These are phyloP conservation scores for Venturia asperata DNA, from an alignment of 2,329 filamentous ascomycete genomes.

Conservation along the genomic window DNA sequence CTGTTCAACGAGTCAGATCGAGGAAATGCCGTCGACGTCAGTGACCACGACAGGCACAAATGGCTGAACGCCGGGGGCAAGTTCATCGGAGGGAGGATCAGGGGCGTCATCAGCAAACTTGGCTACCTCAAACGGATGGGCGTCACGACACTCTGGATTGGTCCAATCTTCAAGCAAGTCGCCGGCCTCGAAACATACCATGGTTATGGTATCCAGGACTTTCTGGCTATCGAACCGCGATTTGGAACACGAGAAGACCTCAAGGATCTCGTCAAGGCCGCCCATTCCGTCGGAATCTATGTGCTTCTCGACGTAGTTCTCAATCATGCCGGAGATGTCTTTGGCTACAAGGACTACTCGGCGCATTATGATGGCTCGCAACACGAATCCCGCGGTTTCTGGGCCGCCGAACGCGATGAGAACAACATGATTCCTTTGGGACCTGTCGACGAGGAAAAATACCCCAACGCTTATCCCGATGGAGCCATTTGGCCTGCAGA, in stretches of 20 bases:
- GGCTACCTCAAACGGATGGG: constrained; percentile 25
- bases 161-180: constrained; percentile 26
- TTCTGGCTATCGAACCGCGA: constrained; percentile 24
- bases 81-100: constrained; percentile 24
- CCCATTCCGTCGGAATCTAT: constrained; percentile 24
- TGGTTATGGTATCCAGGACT: constrained; percentile 24
- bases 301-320: constrained; percentile 26
- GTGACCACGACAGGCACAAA: neutral
- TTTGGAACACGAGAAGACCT: constrained; percentile 25
- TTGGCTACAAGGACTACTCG: constrained; percentile 13
- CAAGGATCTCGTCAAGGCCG: constrained; percentile 22
- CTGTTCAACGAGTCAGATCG: constrained; percentile 18
- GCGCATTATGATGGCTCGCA: neutral
- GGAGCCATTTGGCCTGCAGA: constrained; percentile 25
- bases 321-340: constrained; percentile 22
- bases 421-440: constrained; percentile 10
- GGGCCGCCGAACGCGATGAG: constrained; percentile 21
- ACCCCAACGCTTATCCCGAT: constrained; percentile 14
- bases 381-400: constrained; percentile 6
- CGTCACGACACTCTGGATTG: constrained; percentile 24
- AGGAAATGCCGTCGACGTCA: constrained; percentile 19
- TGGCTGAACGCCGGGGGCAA: constrained; percentile 22
- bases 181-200: constrained; percentile 23
- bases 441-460: constrained; percentile 7
- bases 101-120: constrained; percentile 24